A percentile compares a stretch with the other conserved stretches of the same genome.
Evolutionary conservation across 371 early-diverging fungal genomes (phyloP).

Genomic region (Fennellomyces sp.): DNA sequence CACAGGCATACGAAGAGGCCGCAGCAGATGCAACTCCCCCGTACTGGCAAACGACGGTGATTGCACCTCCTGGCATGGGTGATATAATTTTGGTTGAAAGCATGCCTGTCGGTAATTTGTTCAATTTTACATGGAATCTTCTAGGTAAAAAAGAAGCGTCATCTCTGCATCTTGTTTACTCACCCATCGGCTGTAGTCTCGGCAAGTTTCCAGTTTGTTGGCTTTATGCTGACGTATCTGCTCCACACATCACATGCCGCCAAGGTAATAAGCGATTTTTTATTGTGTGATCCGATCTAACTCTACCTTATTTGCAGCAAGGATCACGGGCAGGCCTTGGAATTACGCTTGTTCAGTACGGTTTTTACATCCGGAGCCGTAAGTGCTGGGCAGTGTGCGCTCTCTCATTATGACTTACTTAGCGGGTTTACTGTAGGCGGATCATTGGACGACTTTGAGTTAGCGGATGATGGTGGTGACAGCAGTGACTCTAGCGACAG

Average conservation of each 20-base stretch:
- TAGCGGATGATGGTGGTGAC: conserved; percentile 32
- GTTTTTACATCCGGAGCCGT: conserved; percentile 56
- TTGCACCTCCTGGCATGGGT: conserved; percentile 57
- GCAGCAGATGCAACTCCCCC: conserved; percentile 66
- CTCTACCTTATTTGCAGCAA: conserved; percentile 28
- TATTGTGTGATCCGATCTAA: background rate
- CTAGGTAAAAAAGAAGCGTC: conserved; percentile 39
- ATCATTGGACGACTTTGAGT: conserved; percentile 43
- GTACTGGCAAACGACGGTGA: conserved; percentile 63
- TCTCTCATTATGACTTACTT: background rate
- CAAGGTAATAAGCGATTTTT: conserved; percentile 48
- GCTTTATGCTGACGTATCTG: conserved; percentile 72
- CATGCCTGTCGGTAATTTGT: conserved; percentile 63
- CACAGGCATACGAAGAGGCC: conserved; percentile 65
- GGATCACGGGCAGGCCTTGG: conserved; percentile 67
- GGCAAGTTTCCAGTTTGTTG: conserved; percentile 72
- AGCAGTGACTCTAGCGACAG: conserved; percentile 10
- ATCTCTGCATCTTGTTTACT: background rate
- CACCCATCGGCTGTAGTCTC: no score
- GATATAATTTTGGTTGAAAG: conserved; percentile 67
- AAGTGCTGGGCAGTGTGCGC: no score
- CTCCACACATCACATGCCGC: conserved; percentile 66
- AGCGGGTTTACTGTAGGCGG: conserved; percentile 44
- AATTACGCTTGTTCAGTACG: conserved; percentile 55
- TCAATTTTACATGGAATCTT: conserved; percentile 65